Base-by-base conservation (phyloP, 2,329 filamentous ascomycete species). In the Botrytis fragariae region DNA sequence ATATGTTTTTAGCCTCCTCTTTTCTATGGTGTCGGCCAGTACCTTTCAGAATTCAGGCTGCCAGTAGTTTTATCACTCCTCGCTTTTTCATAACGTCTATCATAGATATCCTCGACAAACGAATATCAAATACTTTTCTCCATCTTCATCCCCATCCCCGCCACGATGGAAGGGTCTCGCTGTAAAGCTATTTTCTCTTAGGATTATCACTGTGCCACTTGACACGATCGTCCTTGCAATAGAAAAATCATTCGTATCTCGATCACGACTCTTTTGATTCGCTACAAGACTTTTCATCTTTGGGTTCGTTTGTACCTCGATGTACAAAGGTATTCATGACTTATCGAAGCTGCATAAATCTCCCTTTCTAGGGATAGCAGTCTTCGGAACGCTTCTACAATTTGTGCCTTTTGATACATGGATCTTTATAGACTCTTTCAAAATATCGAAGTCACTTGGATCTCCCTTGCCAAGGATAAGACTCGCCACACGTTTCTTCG, bases 351-450 rank as follows among this genome's bases (percentile, higher is more conserved):
- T 51, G 48, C 22, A 1, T 51, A 14, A 4, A 25, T 51, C 22
- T 6, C 10, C 1, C 6, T 6, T 9, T 4, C 22, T 2, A 14
- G 1, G 48, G 10, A 10, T 5, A 51, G 48, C 25, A 1, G 0
- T 4, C 22, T 4, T 51, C 10, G 48, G 22, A 51, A 6, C 4
- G 10, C 10, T 9, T 14, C 22, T 51, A 14, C 0, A 0, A 9
- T 25, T 4, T 51, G 22, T 51, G 4, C 48, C 22, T 25, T 4
- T 51, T 51, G 22, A 1, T 14, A 14, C 5, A n/a, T 51, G 10
- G 22, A 5, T 0, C 1, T 25, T 1, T 51, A 10, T 51, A 25
- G 48, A 12, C 22, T 25, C 1, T 25, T 51, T 4, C 10, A 10
- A 4, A n/a, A n/a, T 51, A 51, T n/a, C 4, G 22, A 14, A 14